Base-by-base conservation (phyloP, 2,329 filamentous ascomycete species). In the Neoascochyta sp. region DNA sequence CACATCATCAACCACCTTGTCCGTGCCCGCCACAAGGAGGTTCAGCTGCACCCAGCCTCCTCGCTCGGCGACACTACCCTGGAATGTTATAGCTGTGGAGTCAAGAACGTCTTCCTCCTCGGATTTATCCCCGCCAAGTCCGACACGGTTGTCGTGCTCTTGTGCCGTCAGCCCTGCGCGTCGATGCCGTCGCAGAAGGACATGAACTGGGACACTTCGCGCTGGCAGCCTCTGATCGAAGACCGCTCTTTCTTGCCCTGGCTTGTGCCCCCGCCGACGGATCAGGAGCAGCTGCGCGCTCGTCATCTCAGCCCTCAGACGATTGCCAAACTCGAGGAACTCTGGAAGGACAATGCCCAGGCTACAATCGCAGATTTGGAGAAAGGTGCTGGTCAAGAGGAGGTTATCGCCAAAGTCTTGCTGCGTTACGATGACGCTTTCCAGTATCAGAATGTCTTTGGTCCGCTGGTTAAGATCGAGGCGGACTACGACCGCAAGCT, bases 1-100 rank as follows among this genome's bases (percentile, higher is more conserved):
- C 92, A 98, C 62, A 96, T 98, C 52, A 87, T 98, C 68, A 96
- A 96, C 64, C 92, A 98, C 60, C 79, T 98, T 18, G 92, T 98
- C 39, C 85, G 93, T 55, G 90, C 93, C 44, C 84, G 92, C 43
- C 92, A 98, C 71, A 98, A 96, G 73, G 93, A 98, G 69, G 92
- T 98, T 30, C 90, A 95, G 64, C 79, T 98, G 32, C 92, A 98
- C 62, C 90, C 92, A 6, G 81, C 83, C 48, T 96, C 92, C 11
- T 82, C 88, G 6, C 80, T 98, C 8, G 92, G 92, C 43, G 93
- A 98, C 60, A 98, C 92, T 1, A 86, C 93, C 20, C 76, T 98
- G 41, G 92, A 98, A 70, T 98, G 92, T 69, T 98, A 98, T 71
- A 96, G 95, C 67, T 98, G 92, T 64, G 92, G 90, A 25, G 95